phyloP scores from a whole-genome alignment of 768 basidiomycete genomes.

The Trametes villosa region DNA sequence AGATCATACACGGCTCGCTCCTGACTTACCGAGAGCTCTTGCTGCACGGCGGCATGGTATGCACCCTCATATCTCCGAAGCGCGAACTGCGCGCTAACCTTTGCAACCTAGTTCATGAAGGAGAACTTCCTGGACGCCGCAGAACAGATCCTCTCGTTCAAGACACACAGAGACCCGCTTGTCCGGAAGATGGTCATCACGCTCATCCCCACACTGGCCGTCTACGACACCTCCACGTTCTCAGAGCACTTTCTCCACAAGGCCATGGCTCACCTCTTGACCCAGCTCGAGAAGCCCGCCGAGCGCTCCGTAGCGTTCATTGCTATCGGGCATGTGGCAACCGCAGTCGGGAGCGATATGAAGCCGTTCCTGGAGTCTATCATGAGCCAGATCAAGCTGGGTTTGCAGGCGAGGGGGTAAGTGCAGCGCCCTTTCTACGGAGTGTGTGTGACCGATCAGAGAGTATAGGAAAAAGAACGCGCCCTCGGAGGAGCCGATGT shows the following conservation, averaged over 20 bases:
- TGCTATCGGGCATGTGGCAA: constrained; percentile 94
- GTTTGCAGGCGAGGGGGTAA: constrained; percentile 87
- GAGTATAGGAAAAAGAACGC: constrained; percentile 78
- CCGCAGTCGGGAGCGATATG: constrained; percentile 92
- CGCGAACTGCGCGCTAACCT: background rate
- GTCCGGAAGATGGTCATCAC: constrained; percentile 95
- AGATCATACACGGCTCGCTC: constrained; percentile 90
- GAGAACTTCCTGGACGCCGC: constrained; percentile 86
- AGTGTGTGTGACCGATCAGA: background rate
- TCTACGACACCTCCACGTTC: constrained; percentile 93
- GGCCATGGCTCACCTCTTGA: constrained; percentile 89
- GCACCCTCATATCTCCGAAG: constrained; percentile 31
- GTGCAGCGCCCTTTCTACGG: constrained; percentile 25
- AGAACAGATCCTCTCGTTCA: constrained; percentile 88
- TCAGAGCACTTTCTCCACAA: constrained; percentile 90
- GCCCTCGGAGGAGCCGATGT: constrained; percentile 92
- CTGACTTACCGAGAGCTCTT: constrained; percentile 91
- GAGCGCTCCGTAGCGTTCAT: constrained; percentile 94
- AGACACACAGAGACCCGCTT: constrained; percentile 81
- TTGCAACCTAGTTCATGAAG: constrained; percentile 71
- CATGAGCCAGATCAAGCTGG: constrained; percentile 86
- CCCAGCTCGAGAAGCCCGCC: constrained; percentile 84
- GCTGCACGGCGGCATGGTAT: constrained; percentile 91
- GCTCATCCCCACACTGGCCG: constrained; percentile 92
- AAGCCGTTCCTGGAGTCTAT: constrained; percentile 93